Evolutionary conservation across 2,329 filamentous ascomycete species (phyloP).

Genomic region (Hypocreales sp.): DNA sequence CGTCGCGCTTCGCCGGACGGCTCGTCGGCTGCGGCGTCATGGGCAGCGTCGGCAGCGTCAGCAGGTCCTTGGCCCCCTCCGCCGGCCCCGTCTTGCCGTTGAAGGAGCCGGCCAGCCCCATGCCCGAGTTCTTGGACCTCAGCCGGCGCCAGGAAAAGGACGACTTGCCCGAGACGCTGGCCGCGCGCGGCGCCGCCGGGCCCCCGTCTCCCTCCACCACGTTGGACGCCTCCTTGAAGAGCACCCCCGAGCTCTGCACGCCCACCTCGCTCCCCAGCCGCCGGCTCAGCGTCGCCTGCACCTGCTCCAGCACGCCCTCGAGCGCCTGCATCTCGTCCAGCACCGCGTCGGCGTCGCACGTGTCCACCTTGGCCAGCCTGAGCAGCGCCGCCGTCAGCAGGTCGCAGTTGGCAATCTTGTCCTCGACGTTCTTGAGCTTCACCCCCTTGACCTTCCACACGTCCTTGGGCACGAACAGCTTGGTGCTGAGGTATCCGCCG

Average conservation of each 20-base stretch:
- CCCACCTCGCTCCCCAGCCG: conserved; percentile 92
- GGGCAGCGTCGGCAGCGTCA: conserved; percentile 55
- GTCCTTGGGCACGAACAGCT: conserved; percentile 81
- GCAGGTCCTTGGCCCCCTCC: conserved; percentile 17
- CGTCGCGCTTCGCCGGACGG: conserved; percentile 56
- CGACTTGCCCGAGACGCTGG: conserved; percentile 52
- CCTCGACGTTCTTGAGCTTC: conserved; percentile 80
- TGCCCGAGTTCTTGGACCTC: conserved; percentile 72
- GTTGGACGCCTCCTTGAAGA: conserved; percentile 57
- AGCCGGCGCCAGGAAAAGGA: conserved; percentile 82
- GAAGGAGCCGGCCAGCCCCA: conserved; percentile 38
- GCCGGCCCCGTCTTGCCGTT: conserved; percentile 9
- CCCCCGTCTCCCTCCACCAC: conserved; percentile 28
- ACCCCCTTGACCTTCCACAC: conserved; percentile 91
- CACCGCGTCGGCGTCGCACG: conserved; percentile 78
- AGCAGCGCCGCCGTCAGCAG: conserved; percentile 75
- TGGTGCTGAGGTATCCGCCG: conserved; percentile 82
- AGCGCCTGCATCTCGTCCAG: conserved; percentile 88
- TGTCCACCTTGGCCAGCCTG: conserved; percentile 73
- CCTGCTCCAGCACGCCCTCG: conserved; percentile 73
- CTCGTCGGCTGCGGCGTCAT: conserved; percentile 55
- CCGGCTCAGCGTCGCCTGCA: conserved; percentile 59
- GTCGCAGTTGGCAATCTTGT: conserved; percentile 88
- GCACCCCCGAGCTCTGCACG: conserved; percentile 51
- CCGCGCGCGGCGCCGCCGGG: conserved; percentile 31